Percentiles rank a stretch among this genome's conserved stretches.
Evolutionary conservation across 352 stramenopile species (phyloP).

Genomic region (Hyaloperonospora brassicae): DNA sequence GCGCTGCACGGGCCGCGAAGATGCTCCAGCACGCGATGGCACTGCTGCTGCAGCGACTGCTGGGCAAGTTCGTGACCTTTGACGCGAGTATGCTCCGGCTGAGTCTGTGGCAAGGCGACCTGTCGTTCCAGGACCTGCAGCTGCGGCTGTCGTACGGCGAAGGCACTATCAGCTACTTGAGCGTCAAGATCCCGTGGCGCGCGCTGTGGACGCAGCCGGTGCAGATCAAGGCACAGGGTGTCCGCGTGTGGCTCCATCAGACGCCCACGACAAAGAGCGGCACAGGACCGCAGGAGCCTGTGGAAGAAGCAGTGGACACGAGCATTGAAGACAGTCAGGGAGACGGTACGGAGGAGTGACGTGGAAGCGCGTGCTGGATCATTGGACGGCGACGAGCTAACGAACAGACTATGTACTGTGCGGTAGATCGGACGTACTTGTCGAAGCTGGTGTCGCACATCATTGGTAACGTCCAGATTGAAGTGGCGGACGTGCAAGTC

Average conservation of each 20-base stretch:
- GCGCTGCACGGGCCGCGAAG: too few species aligned
- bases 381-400: background rate
- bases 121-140: conserved; percentile 78
- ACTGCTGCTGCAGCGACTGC: conserved; percentile 77
- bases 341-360: conserved; percentile 19
- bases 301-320: conserved; percentile 16
- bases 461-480: conserved; percentile 82
- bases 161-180: conserved; percentile 65
- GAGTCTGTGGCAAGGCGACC: conserved; percentile 78
- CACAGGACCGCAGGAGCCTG: conserved; percentile 4
- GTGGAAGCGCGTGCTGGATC: too few species aligned
- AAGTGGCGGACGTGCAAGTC: conserved; percentile 71
- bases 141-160: conserved; percentile 73
- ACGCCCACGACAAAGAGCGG: conserved; percentile 24
- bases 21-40: conserved; percentile 82
- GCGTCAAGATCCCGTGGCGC: conserved; percentile 81
- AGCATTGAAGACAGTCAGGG: conserved; percentile 30
- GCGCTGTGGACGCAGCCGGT: conserved; percentile 77
- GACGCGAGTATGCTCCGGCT: conserved; percentile 78
- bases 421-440: conserved; percentile 69
- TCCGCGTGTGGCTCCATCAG: conserved; percentile 65
- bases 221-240: conserved; percentile 61
- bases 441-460: conserved; percentile 77
- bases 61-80: conserved; percentile 86
- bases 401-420: conserved; percentile 7